These are phyloP conservation scores for Graphiopsis chlorocephala DNA, from an alignment of 2,329 filamentous ascomycete species.

Conservation along the genomic window DNA sequence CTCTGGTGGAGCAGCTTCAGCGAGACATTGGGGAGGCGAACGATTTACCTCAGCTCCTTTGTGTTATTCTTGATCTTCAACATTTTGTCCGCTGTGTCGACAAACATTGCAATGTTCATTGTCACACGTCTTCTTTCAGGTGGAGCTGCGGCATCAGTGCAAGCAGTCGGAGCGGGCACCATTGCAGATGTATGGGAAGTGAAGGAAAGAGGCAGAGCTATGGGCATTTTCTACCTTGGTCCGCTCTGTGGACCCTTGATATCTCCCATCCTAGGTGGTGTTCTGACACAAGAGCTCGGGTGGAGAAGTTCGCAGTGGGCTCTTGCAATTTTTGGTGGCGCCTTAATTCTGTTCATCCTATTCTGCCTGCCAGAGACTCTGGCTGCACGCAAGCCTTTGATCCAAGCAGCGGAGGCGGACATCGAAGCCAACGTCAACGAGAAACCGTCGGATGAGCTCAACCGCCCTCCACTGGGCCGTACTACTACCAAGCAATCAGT, in stretches of 20 bases:
- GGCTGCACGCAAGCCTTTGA: constrained; percentile 29
- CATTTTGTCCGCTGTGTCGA: constrained; percentile 65
- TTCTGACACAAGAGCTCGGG: constrained; percentile 63
- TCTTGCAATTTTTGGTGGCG: constrained; percentile 65
- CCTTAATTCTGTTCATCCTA: constrained; percentile 55
- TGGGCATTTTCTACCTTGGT: constrained; percentile 80
- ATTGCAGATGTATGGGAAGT: constrained; percentile 79
- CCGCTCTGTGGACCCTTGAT: constrained; percentile 72
- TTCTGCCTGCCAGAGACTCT: constrained; percentile 67
- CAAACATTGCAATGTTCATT: constrained; percentile 72
- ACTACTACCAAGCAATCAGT: constrained; percentile 63
- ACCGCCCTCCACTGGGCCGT: constrained; percentile 37
- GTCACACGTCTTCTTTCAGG: constrained; percentile 71
- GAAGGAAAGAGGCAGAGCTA: constrained; percentile 70
- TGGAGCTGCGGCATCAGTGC: constrained; percentile 74
- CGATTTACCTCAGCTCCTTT: constrained; percentile 77
- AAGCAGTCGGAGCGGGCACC: constrained; percentile 79
- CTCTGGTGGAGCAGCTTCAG: constrained; percentile 86
- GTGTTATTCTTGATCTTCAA: constrained; percentile 69
- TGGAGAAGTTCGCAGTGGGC: constrained; percentile 82
- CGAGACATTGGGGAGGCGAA: constrained; percentile 66
- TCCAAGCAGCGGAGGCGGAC: constrained; percentile 31
- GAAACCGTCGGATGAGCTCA: constrained; percentile 19
- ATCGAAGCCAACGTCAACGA: constrained; percentile 28
- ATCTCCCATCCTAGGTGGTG: constrained; percentile 73